Percentiles rank a stretch among this genome's conserved stretches.
Conservation (phyloP, 1,284 basidiomycete genomes). For the Caloboletus inedulis region DNA sequence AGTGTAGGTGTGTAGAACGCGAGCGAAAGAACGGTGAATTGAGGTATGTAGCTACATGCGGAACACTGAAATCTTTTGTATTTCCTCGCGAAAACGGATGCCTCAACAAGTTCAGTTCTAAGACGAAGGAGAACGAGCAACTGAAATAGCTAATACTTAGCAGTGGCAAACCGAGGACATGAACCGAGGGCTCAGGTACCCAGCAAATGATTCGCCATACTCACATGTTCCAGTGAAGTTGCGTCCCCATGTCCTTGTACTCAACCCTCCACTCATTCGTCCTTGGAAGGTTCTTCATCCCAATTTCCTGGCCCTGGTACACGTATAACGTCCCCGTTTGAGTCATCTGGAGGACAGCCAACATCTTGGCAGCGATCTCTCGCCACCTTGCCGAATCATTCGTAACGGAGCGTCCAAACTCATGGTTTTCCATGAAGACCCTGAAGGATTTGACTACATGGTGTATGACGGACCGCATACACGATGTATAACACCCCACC, state of each 20-base stretch:
- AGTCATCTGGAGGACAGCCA: slow-evolving; percentile 60
- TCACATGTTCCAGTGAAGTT: slow-evolving; percentile 48
- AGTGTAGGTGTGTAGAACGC: too few species aligned
- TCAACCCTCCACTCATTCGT: slow-evolving; percentile 66
- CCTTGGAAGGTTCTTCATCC: slow-evolving; percentile 63
- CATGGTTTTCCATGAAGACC: slow-evolving; percentile 46
- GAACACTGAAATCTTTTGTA: too few species aligned
- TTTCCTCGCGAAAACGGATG: too few species aligned
- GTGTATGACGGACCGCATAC: slow-evolving; percentile 12
- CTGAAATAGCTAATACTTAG: too few species aligned
- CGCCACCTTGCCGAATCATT: slow-evolving; percentile 58
- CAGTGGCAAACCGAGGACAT: too few species aligned
- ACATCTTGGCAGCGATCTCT: slow-evolving; percentile 55
- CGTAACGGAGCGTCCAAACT: slow-evolving; percentile 61
- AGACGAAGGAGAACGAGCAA: too few species aligned
- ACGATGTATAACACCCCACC: slow-evolving; percentile 16
- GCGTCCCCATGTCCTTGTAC: slow-evolving; percentile 63
- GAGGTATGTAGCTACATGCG: too few species aligned
- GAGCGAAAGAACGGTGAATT: too few species aligned
- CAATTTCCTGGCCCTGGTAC: slow-evolving; percentile 75
- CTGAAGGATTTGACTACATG: slow-evolving; percentile 30
- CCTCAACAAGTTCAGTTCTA: too few species aligned
- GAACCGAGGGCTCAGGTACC: too few species aligned
- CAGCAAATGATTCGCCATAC: too few species aligned
- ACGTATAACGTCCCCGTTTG: slow-evolving; percentile 69